A percentile compares a stretch with the other conserved stretches of the same genome.
Evolutionary conservation across 345 rosid species (phyloP).

Genomic region (Dimocarpus longan): DNA sequence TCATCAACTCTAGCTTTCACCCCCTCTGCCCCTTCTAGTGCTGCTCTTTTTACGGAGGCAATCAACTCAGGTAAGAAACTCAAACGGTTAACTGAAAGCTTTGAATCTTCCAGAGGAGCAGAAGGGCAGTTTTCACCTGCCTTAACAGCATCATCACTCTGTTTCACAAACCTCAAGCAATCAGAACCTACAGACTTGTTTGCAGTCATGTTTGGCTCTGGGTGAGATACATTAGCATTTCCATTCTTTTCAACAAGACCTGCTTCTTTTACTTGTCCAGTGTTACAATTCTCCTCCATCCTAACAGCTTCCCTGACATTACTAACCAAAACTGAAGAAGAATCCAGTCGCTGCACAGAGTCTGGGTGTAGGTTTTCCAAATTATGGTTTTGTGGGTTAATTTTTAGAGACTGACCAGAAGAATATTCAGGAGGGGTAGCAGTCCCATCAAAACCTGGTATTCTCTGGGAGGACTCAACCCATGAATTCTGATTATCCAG

Average conservation of each 20-base stretch:
- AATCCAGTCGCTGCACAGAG: slow-evolving; percentile 30
- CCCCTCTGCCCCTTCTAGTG: slow-evolving; percentile 79
- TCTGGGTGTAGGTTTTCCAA: slow-evolving; percentile 37
- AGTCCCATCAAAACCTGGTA: slow-evolving; percentile 57
- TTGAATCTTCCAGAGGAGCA: slow-evolving; percentile 41
- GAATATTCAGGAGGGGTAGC: slow-evolving; percentile 45
- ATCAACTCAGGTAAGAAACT: slow-evolving; percentile 67
- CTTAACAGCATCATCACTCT: slow-evolving; percentile 25
- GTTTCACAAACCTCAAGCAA: slow-evolving; percentile 30
- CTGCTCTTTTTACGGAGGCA: slow-evolving; percentile 72
- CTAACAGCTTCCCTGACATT: slow-evolving; percentile 36
- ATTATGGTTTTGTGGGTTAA: slow-evolving; percentile 34
- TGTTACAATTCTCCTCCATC: slow-evolving; percentile 33
- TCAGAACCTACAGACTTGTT: slow-evolving; percentile 27
- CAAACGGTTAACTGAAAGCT: slow-evolving; percentile 47
- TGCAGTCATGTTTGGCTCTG: slow-evolving; percentile 27
- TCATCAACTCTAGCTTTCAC: slow-evolving; percentile 57
- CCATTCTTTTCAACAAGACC: slow-evolving; percentile 32
- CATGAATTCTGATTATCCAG: slow-evolving; percentile 53
- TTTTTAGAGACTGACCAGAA: slow-evolving; percentile 36
- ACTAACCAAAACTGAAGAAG: slow-evolving; percentile 34
- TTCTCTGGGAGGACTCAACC: slow-evolving; percentile 51
- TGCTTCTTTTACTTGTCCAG: slow-evolving; percentile 40
- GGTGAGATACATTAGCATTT: slow-evolving; percentile 26
- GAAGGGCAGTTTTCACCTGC: slow-evolving; percentile 41